These are phyloP conservation scores for Penicillium glabrum DNA, from an alignment of 2,329 filamentous ascomycete species.

Conservation along the genomic window DNA sequence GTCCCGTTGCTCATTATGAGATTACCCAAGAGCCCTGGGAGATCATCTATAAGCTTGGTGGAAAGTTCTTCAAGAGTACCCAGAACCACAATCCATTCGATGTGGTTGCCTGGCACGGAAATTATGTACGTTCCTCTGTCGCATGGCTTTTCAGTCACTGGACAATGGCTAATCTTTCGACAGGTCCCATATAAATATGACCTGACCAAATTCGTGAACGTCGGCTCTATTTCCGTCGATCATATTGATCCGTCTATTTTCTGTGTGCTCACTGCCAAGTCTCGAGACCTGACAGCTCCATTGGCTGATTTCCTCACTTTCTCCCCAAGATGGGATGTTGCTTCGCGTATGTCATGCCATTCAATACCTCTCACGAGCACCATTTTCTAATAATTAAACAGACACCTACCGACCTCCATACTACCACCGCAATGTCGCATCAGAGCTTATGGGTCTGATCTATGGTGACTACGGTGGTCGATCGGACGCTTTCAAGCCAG, in stretches of 20 bases:
- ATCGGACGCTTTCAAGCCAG: constrained; percentile 35
- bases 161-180: not conserved
- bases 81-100: constrained; percentile 70
- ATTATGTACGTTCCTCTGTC: constrained; percentile 44
- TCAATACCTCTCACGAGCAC: not conserved
- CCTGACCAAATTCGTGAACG: constrained; percentile 41
- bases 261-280: constrained; percentile 42
- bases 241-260: constrained; percentile 45
- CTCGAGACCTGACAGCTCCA: constrained; percentile 33
- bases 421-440: constrained; percentile 44
- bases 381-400: not conserved
- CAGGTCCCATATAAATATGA: constrained; percentile 44
- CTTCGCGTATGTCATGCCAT: constrained; percentile 28
- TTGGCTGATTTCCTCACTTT: constrained; percentile 42
- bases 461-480: constrained; percentile 37
- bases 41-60: constrained; percentile 63
- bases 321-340: constrained; percentile 41
- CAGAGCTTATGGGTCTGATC: constrained; percentile 41
- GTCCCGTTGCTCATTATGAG: constrained; percentile 59
- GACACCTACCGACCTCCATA: constrained; percentile 45
- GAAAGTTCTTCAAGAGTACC: constrained; percentile 59
- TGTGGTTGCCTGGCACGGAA: constrained; percentile 72
- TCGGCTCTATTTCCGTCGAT: constrained; percentile 41
- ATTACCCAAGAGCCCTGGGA: constrained; percentile 57
- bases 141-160: not conserved